Evolutionary conservation across 164 flowering plant species (phyloP).

Genomic region (Vitis rotundifolia): DNA sequence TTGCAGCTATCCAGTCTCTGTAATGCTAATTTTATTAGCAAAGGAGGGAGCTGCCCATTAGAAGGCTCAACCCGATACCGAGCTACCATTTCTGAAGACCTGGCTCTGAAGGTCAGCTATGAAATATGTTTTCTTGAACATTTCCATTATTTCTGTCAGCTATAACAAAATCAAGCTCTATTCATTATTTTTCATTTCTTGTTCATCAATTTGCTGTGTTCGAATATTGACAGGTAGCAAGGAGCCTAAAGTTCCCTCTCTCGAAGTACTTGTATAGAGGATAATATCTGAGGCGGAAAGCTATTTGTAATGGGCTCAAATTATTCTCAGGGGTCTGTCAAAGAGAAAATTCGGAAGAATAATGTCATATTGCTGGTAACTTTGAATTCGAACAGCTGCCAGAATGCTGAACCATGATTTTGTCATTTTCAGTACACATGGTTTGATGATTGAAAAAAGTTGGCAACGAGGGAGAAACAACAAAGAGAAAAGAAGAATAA

Average conservation of each 20-base stretch:
- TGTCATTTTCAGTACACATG: too few relatives aligned
- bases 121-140: too few relatives aligned
- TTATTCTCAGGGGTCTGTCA: neutral
- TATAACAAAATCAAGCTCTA: neutral
- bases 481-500: too few relatives aligned
- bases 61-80: slow-evolving; percentile 88
- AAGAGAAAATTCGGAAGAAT: neutral
- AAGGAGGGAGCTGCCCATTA: slow-evolving; percentile 86
- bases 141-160: neutral
- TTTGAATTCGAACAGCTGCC: too few relatives aligned
- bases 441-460: too few relatives aligned
- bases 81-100: slow-evolving; percentile 72
- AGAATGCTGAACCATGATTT: too few relatives aligned
- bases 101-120: slow-evolving; percentile 68
- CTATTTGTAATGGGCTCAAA: slow-evolving; percentile 4
- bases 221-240: slow-evolving; percentile 61
- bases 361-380: neutral
- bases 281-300: slow-evolving; percentile 23
- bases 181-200: neutral
- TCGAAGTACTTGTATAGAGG: slow-evolving; percentile 77
- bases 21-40: slow-evolving; percentile 81
- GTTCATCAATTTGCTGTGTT: slow-evolving; percentile 1
- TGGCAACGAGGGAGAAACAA: too few relatives aligned
- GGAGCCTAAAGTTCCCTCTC: slow-evolving; percentile 82
- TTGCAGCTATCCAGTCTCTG: slow-evolving; percentile 93